Percentiles rank a stretch among this genome's conserved stretches.
These are phyloP conservation scores for Salvia hispanica DNA, from an alignment of 257 asterid genomes.

Conservation along the genomic window DNA sequence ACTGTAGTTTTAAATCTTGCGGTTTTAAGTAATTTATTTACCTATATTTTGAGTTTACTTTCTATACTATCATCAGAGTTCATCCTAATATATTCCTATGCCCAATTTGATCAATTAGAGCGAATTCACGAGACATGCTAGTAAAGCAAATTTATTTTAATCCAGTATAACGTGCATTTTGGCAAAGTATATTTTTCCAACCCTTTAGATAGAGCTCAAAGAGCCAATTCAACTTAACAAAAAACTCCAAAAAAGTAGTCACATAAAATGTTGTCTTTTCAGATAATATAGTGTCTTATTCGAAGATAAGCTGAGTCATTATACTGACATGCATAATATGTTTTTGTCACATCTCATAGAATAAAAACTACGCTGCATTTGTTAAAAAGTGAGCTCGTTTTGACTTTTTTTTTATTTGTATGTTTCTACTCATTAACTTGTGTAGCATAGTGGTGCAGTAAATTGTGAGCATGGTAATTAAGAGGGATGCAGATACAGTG, in stretches of 20 bases:
- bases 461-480: neutral
- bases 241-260: neutral
- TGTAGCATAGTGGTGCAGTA: too few relatives aligned
- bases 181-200: neutral
- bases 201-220: neutral
- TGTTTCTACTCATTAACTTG: too few relatives aligned
- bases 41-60: too few relatives aligned
- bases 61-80: too few relatives aligned
- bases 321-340: neutral
- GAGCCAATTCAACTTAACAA: neutral
- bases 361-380: neutral
- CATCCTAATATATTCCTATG: too few relatives aligned
- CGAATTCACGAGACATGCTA: too few relatives aligned
- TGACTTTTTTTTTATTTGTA: neutral
- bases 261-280: neutral
- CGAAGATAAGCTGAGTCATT: neutral
- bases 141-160: too few relatives aligned
- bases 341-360: neutral
- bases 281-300: neutral
- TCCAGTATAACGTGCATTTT: too few relatives aligned
- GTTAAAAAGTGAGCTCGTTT: neutral
- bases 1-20: neutral
- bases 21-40: neutral
- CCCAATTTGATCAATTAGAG: too few relatives aligned
- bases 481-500: slow-evolving; percentile 9